phyloP scores from a whole-genome alignment of 2,329 filamentous ascomycete genomes.

The Exophiala lecanii-corni region DNA sequence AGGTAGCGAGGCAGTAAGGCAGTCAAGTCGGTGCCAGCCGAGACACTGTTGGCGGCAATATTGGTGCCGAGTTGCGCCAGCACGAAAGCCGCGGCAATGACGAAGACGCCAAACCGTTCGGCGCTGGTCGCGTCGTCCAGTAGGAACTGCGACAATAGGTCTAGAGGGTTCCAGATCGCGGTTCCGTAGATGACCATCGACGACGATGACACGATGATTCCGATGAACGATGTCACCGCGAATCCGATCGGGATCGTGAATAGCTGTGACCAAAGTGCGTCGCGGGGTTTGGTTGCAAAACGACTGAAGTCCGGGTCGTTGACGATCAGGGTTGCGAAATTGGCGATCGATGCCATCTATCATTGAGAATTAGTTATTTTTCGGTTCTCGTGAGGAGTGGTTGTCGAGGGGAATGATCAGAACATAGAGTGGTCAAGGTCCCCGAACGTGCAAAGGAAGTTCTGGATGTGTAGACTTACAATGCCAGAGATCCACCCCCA shows the following conservation, averaged over 20 bases:
- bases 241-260: slow-evolving; percentile 25
- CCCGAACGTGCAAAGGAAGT: background rate
- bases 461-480: slow-evolving; percentile 13
- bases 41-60: slow-evolving; percentile 47
- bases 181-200: slow-evolving; percentile 33
- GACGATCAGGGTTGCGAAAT: slow-evolving; percentile 80
- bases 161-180: slow-evolving; percentile 42
- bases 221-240: slow-evolving; percentile 30
- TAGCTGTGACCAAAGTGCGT: slow-evolving; percentile 26
- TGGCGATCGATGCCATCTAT: slow-evolving; percentile 76
- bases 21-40: slow-evolving; percentile 52
- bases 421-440: background rate
- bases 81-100: slow-evolving; percentile 43
- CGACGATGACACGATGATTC: slow-evolving; percentile 35
- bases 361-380: background rate
- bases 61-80: slow-evolving; percentile 45
- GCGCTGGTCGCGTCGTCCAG: slow-evolving; percentile 32
- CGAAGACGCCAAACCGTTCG: slow-evolving; percentile 44
- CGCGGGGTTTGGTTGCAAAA: slow-evolving; percentile 50
- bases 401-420: too few relatives aligned
- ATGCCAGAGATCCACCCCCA: slow-evolving; percentile 83
- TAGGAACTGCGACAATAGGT: slow-evolving; percentile 36
- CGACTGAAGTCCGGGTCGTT: slow-evolving; percentile 71
- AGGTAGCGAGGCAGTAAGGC: slow-evolving; percentile 50
- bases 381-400: too few relatives aligned